Evolutionary conservation across 2,329 filamentous ascomycete genomes (phyloP), one percentile per base, ranked within the genome.

Genomic region (Harringtonia aguacate): DNA sequence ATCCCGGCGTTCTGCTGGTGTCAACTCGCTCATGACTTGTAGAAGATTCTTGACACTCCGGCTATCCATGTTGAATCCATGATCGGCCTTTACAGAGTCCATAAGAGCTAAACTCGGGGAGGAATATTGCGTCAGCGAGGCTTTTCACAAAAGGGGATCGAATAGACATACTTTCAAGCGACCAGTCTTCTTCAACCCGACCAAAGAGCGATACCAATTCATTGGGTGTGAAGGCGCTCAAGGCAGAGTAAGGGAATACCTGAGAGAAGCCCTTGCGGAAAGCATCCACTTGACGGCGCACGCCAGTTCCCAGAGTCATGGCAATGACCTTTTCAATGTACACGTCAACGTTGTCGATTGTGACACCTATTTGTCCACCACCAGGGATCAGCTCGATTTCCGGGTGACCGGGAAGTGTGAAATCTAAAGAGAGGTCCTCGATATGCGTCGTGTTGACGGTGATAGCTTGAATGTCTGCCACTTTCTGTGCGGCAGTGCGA

Each of bases 21-120:
- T 75, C 43, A 95, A 73, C 58, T 94, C 84, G 60, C 88, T 95
- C 92, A 98, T 97, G 10, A 83, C 83, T 56, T 95, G 88, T 17
- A 98, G 72, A 52, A 98, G 62, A 56, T 98, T 97, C 56, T 83
- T 87, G 39, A 98, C 88, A 57, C 85, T 95, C 67, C 83, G 86
- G 70, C 90, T 97, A 60, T 98, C 92, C 77, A 98, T 92, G 55
- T 97, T 98, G 69, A 86, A 98, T 9, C 92, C 92, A 59, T 98
- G 92, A 55, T 98, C 92, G 24, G 92, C 92, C 67, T 98, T 98
- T 68, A 98, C 90, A 1, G 90, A 95, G 58, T 98, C 92, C 77
- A 94, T 94, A 34, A 98, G 77, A 47, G 92, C 86, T 22, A n/a
- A 24, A 48, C 20, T 46, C 56, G 35, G 52, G 56, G 50, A 58